Percentiles rank a stretch among this genome's conserved stretches.
Evolutionary conservation across 495 filamentous ascomycete genomes (phyloP).

Genomic region (Xylaria sp.): DNA sequence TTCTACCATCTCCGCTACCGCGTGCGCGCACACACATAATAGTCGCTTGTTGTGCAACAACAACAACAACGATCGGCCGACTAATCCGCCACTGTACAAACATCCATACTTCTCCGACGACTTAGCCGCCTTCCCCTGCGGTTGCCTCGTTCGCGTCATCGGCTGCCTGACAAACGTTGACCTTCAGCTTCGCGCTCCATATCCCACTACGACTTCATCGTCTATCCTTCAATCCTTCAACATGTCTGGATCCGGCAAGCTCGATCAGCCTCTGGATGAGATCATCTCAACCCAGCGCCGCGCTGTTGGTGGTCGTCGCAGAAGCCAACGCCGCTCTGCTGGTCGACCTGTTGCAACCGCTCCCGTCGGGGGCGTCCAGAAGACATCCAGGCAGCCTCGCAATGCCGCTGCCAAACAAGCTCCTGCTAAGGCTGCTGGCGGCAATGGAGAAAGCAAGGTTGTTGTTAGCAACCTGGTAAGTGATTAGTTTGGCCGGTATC

Average conservation of each 20-base stretch:
- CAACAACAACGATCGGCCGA: slow-evolving; percentile 9
- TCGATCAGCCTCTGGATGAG: slow-evolving; percentile 94
- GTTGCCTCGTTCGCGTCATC: slow-evolving; percentile 29
- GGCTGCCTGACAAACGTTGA: slow-evolving; percentile 27
- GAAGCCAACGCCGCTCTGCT: slow-evolving; percentile 57
- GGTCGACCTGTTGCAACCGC: slow-evolving; percentile 61
- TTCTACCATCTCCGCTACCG: slow-evolving; percentile 5
- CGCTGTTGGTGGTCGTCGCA: slow-evolving; percentile 60
- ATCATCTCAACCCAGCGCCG: slow-evolving; percentile 80
- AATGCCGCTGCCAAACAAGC: slow-evolving; percentile 63
- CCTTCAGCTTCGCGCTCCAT: slow-evolving; percentile 25
- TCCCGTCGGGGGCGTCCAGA: slow-evolving; percentile 87
- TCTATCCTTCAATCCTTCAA: slow-evolving; percentile 54
- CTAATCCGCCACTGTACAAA: slow-evolving; percentile 10
- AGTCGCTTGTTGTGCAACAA: slow-evolving; percentile 10
- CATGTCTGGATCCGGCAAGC: slow-evolving; percentile 87
- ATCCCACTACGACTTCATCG: slow-evolving; percentile 34
- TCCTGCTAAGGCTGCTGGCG: slow-evolving; percentile 63
- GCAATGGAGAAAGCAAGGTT: slow-evolving; percentile 85
- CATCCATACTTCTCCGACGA: not conserved
- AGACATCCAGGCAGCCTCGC: slow-evolving; percentile 71
- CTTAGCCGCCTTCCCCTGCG: slow-evolving; percentile 10
- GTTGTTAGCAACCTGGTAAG: slow-evolving; percentile 97
- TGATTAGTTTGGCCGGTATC: slow-evolving; percentile 21
- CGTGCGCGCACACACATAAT: slow-evolving; percentile 1